A percentile compares a stretch with the other conserved stretches of the same genome.
Evolutionary conservation across 1,284 basidiomycete species (phyloP).

Genomic region (Trametes pubescens): DNA sequence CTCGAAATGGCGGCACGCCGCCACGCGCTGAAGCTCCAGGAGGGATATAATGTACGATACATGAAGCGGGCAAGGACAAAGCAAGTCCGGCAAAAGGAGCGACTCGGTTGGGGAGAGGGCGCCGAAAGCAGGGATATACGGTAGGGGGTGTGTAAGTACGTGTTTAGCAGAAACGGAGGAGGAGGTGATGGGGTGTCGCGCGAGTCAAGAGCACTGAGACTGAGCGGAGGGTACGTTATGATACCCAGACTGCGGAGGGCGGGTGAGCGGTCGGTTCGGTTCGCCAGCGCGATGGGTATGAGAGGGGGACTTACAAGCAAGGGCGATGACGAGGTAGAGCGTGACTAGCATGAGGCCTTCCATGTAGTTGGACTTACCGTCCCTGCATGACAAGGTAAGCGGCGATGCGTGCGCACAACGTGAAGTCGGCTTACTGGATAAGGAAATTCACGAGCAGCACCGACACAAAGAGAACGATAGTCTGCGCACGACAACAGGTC

Average conservation of each 20-base stretch:
- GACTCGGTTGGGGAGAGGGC: slow-evolving; percentile 11
- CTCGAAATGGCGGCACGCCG: slow-evolving; percentile 7
- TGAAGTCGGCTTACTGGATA: slow-evolving; percentile 62
- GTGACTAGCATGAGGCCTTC: slow-evolving; percentile 75
- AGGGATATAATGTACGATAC: slow-evolving; percentile 20
- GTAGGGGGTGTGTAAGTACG: not conserved
- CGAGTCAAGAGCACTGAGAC: not conserved
- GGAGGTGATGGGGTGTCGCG: slow-evolving; percentile 26
- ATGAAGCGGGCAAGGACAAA: not conserved
- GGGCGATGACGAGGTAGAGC: slow-evolving; percentile 45
- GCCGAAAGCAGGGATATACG: slow-evolving; percentile 7
- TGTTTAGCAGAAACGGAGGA: not conserved
- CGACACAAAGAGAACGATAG: slow-evolving; percentile 84
- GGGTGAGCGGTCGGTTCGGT: slow-evolving; percentile 6
- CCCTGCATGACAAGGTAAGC: slow-evolving; percentile 48
- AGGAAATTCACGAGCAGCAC: slow-evolving; percentile 85
- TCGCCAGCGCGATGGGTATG: no score
- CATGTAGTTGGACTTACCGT: slow-evolving; percentile 89
- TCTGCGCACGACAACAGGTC: slow-evolving; percentile 57
- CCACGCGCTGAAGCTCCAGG: slow-evolving; percentile 23
- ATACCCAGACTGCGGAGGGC: slow-evolving; percentile 41
- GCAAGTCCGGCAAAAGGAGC: slow-evolving; percentile 17
- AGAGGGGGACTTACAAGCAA: slow-evolving; percentile 39
- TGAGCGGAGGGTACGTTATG: slow-evolving; percentile 29
- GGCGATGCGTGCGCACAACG: not conserved